A percentile compares a stretch with the other conserved stretches of the same genome.
Evolutionary conservation across 2,329 filamentous ascomycete species (phyloP).

Genomic region (Rasamsonia emersonii): DNA sequence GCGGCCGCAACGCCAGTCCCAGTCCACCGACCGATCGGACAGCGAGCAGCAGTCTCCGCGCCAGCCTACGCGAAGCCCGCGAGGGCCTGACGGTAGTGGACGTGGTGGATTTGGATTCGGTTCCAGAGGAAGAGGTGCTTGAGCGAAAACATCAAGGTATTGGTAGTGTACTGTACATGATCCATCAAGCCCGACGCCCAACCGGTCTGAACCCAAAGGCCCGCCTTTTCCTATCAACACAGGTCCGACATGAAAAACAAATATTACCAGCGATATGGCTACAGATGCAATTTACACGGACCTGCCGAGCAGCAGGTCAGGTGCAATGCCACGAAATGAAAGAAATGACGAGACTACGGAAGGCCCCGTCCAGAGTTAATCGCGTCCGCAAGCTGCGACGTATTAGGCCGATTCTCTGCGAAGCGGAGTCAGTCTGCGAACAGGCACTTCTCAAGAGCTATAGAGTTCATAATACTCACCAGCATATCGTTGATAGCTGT

Average conservation of each 20-base stretch:
- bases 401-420: conserved; percentile 51
- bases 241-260: neutral
- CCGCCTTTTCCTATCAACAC: too few species aligned
- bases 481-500: conserved; percentile 57
- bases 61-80: conserved; percentile 63
- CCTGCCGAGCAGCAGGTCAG: too few species aligned
- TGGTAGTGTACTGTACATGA: neutral
- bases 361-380: conserved; percentile 49
- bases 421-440: too few species aligned
- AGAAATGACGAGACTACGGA: conserved; percentile 31
- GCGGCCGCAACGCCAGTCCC: conserved; percentile 20
- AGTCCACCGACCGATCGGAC: conserved; percentile 29
- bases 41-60: conserved; percentile 21
- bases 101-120: conserved; percentile 71
- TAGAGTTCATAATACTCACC: too few species aligned
- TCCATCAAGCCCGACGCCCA: too few species aligned
- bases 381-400: conserved; percentile 50
- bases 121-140: conserved; percentile 45
- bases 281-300: neutral
- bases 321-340: too few species aligned
- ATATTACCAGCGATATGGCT: neutral
- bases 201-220: too few species aligned
- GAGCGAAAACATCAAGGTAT: conserved; percentile 1
- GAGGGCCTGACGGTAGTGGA: conserved; percentile 68
- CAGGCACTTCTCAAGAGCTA: too few species aligned